Conservation (phyloP, 225 moss, liverwort and hornwort species). For the Physcomitrium patens region DNA sequence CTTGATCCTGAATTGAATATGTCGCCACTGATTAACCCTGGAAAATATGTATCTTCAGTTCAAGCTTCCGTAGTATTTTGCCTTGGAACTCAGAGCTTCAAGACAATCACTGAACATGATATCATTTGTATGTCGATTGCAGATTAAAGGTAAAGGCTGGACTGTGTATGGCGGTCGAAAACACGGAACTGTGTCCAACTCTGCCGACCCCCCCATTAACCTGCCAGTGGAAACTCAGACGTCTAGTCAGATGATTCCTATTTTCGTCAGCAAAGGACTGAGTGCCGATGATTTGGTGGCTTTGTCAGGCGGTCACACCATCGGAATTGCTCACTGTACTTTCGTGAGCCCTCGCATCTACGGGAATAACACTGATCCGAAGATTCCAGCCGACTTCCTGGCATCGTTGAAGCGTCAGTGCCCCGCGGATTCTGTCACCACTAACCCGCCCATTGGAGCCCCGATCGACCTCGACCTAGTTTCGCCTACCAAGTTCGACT, state of each 20-base stretch:
- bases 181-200: conserved; percentile 26
- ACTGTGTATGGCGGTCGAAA: conserved; percentile 14
- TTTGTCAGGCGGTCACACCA: not conserved
- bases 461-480: conserved; percentile 33
- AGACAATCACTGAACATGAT: too few relatives aligned
- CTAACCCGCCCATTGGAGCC: conserved; percentile 13
- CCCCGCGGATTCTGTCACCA: conserved; percentile 11
- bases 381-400: conserved; percentile 18
- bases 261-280: conserved; percentile 8
- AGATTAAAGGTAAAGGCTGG: conserved; percentile 31
- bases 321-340: conserved; percentile 4
- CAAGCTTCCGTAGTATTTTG: too few relatives aligned
- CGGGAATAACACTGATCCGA: conserved; percentile 20
- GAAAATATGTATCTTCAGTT: too few relatives aligned
- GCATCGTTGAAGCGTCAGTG: conserved; percentile 25
- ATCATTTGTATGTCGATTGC: not conserved
- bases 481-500: conserved; percentile 28
- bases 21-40: too few relatives aligned
- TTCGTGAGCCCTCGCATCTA: conserved; percentile 29
- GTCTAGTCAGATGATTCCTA: conserved; percentile 8
- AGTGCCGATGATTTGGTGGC: too few relatives aligned
- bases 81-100: too few relatives aligned
- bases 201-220: conserved; percentile 10
- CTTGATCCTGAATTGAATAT: too few relatives aligned
- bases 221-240: conserved; percentile 17